phyloP scores from a whole-genome alignment of 2,329 filamentous ascomycete genomes.

The Diaporthe vaccinii region DNA sequence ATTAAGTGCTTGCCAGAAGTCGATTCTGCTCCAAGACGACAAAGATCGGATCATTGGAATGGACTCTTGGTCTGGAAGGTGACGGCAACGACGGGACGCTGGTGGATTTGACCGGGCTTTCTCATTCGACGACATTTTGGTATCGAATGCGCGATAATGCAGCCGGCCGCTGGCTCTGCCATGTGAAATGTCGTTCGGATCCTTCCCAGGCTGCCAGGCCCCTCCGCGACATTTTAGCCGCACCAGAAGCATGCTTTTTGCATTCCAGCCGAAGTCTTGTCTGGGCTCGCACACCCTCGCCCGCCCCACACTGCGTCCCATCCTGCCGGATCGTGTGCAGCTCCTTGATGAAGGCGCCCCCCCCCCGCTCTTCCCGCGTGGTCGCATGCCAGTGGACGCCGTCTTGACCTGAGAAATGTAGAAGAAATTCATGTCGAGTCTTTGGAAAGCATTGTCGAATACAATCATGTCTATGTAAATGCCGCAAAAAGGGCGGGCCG shows the following conservation, averaged over 20 bases:
- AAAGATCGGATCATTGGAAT: background rate
- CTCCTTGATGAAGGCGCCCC: background rate
- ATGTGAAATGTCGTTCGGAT: constrained; percentile 2
- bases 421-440: background rate
- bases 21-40: background rate
- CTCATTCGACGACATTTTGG: constrained; percentile 20
- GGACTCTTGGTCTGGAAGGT: background rate
- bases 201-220: background rate
- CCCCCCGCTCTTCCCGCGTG: background rate
- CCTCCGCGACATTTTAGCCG: constrained; percentile 3
- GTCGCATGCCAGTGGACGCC: constrained; percentile 13
- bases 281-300: background rate
- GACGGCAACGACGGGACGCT: background rate
- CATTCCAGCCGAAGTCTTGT: constrained; percentile 25
- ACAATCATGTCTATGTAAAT: constrained; percentile 11
- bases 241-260: constrained; percentile 6
- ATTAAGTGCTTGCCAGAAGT: background rate
- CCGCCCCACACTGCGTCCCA: constrained; percentile 12
- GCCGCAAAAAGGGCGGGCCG: constrained; percentile 9
- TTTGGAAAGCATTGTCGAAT: background rate
- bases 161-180: background rate
- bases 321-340: constrained; percentile 24
- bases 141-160: constrained; percentile 34
- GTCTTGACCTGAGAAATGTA: background rate
- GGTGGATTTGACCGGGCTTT: background rate